Conservation (phyloP, 2,329 filamentous ascomycete species). For the Aspergillus texensis region DNA sequence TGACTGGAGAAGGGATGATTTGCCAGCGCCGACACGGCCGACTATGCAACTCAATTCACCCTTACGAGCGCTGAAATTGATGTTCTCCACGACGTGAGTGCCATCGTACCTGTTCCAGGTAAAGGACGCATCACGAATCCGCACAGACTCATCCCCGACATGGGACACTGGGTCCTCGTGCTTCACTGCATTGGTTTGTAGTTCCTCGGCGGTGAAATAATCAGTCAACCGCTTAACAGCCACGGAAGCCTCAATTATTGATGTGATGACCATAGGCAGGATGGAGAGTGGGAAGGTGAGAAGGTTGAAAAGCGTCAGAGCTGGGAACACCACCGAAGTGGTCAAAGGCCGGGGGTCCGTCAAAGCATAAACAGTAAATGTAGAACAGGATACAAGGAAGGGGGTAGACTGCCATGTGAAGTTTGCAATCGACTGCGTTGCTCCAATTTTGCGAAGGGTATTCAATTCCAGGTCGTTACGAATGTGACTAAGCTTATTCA, state of each 20-base stretch:
- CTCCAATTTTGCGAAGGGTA: conserved; percentile 93
- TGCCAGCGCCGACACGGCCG: conserved; percentile 90
- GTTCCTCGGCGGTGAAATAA: conserved; percentile 84
- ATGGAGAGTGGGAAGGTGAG: conserved; percentile 93
- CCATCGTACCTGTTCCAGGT: conserved; percentile 88
- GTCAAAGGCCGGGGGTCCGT: conserved; percentile 79
- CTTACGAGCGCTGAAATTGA: conserved; percentile 87
- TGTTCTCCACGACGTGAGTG: conserved; percentile 70
- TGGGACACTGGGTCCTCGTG: conserved; percentile 71
- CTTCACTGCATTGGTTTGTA: conserved; percentile 81
- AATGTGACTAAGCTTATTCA: conserved; percentile 95
- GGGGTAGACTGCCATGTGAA: conserved; percentile 98
- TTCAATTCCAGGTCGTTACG: conserved; percentile 95
- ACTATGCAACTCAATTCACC: conserved; percentile 92
- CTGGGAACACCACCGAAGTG: conserved; percentile 94
- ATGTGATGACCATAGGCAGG: conserved; percentile 95
- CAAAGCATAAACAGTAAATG: conserved; percentile 91
- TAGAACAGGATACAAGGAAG: conserved; percentile 95
- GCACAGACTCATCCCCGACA: conserved; percentile 80
- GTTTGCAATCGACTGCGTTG: conserved; percentile 89
- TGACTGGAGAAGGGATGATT: conserved; percentile 87
- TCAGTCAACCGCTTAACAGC: conserved; percentile 82
- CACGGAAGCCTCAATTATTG: conserved; percentile 93
- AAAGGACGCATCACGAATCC: conserved; percentile 82
- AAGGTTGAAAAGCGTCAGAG: conserved; percentile 89